phyloP scores from a whole-genome alignment of 1,284 basidiomycete genomes.

The Termitomyces sp. region DNA sequence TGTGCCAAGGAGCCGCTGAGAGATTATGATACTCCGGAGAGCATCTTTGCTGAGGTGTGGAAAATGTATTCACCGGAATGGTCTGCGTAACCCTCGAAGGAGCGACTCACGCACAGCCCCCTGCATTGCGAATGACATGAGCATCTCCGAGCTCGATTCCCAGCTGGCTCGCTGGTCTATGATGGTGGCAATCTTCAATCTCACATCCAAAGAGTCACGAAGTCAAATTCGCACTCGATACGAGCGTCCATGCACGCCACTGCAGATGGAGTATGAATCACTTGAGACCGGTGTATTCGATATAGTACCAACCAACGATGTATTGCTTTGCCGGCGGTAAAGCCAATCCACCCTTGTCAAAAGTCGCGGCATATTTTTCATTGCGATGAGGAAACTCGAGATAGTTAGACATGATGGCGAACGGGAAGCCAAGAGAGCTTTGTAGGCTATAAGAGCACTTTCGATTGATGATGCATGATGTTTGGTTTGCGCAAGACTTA shows the following conservation, averaged over 20 bases:
- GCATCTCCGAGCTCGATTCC: constrained; percentile 63
- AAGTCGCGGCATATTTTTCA: constrained; percentile 24
- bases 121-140: constrained; percentile 67
- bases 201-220: not conserved
- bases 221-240: not conserved
- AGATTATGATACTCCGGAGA: constrained; percentile 61
- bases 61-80: not conserved
- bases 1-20: constrained; percentile 63
- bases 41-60: constrained; percentile 45
- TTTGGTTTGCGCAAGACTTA: not conserved
- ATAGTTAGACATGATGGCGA: constrained; percentile 28
- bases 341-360: constrained; percentile 38
- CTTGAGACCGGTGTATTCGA: not conserved
- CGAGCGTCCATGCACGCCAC: constrained; percentile 1
- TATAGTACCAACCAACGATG: constrained; percentile 18
- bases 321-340: constrained; percentile 50
- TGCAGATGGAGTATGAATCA: not conserved
- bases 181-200: not conserved
- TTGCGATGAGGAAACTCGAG: constrained; percentile 29
- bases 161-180: constrained; percentile 52
- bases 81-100: not conserved
- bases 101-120: constrained; percentile 50
- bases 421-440: not conserved
- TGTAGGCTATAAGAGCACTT: not conserved
- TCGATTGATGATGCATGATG: not conserved